These are phyloP conservation scores for Magnaporthiopsis incrustans DNA, from an alignment of 2,329 filamentous ascomycete species.

Conservation along the genomic window DNA sequence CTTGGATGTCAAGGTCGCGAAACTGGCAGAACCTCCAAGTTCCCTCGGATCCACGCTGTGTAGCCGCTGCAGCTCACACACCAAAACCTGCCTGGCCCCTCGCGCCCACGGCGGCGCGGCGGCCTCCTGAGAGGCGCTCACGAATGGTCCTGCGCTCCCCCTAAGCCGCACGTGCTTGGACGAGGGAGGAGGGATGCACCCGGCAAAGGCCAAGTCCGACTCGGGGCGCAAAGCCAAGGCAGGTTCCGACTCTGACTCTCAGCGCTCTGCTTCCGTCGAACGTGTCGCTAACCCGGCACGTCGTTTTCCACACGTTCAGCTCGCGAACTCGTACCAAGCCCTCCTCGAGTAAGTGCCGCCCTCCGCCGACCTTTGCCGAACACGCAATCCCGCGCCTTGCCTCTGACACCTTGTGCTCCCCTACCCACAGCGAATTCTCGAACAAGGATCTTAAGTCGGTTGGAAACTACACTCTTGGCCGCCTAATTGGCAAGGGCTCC, in stretches of 20 bases:
- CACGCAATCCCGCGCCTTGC: neutral
- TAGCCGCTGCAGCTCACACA: neutral
- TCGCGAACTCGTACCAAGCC: constrained; percentile 94
- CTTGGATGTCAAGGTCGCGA: neutral
- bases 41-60: neutral
- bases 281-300: neutral
- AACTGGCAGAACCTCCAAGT: neutral
- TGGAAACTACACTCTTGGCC: constrained; percentile 88
- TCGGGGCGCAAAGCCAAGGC: constrained; percentile 56
- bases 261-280: neutral
- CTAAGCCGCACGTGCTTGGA: neutral
- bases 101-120: no score
- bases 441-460: constrained; percentile 85
- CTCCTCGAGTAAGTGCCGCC: constrained; percentile 68
- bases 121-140: neutral
- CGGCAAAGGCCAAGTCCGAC: constrained; percentile 49
- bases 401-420: constrained; percentile 1
- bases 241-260: constrained; percentile 9
- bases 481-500: constrained; percentile 91
- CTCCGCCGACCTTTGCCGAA: neutral
- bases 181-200: constrained; percentile 36
- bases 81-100: neutral
- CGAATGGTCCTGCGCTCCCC: neutral
- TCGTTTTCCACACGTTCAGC: constrained; percentile 41
- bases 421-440: constrained; percentile 69